Base-by-base conservation (phyloP, 2,329 filamentous ascomycete genomes). In the Coniochaeta hoffmannii region DNA sequence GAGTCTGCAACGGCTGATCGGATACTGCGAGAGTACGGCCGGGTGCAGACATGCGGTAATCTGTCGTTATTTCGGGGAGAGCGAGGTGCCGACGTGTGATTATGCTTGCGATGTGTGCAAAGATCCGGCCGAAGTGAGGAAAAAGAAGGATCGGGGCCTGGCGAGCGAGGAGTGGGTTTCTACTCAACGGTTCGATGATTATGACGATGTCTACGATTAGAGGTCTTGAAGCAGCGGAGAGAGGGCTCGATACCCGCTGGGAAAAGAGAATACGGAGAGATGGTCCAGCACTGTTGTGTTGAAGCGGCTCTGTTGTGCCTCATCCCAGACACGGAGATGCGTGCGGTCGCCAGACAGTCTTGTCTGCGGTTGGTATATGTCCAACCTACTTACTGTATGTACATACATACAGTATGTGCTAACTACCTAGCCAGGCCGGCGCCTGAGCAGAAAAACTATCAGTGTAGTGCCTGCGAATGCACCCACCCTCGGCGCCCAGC, bases 91-190 rank as follows among this genome's bases (percentile, higher is more conserved):
- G 1, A 73, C 74, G 19, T 92, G 88, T 63, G 83, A 90, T 61
- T 88, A 81, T 72, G 88, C 88, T 2, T 92, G 88, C 64, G 88
- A 92, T 67, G 88, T 83, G 73, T 88, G 90, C 66, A 91, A 90
- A 69, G 86, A 91, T 64, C 65, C 76, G 1, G 69, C 73, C 36
- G 79, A 73, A 15, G 68, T 91, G 58, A 79, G 79, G 63, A 77
- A 69, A 62, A 76, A 83, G 55, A 86, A 85, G 64, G 66, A 72
- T 59, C 76, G 67, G 55, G 80, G 81, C 1, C 64, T 87, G 58
- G 80, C 79, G 17, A 82, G 74, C 60, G 80, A 85, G 65, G 82
- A 86, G 64, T 86, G 76, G 73, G 77, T 86, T 53, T 82, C 79
- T 63, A 86, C 83, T 14, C 83, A 86, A 69, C 76, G 79, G 54